A percentile compares a stretch with the other conserved stretches of the same genome.
Conservation (phyloP, 495 filamentous ascomycete genomes). For the Lophiostoma macrostomum region DNA sequence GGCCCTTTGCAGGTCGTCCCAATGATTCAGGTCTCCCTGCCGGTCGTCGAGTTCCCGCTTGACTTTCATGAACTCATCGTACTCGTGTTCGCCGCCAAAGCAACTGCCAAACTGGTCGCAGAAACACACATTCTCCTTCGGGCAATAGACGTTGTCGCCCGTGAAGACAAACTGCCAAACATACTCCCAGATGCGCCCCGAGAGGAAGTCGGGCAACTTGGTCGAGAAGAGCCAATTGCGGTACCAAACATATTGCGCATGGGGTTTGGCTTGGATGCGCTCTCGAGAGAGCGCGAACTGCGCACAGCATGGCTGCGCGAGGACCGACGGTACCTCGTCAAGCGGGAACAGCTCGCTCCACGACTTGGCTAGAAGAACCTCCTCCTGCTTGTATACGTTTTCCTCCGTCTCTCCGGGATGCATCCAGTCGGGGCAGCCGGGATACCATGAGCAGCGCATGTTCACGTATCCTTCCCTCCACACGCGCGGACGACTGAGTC, state of each 20-base stretch:
- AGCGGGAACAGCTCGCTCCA: slow-evolving; percentile 46
- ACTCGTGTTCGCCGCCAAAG: slow-evolving; percentile 61
- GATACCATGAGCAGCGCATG: slow-evolving; percentile 52
- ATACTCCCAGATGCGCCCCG: slow-evolving; percentile 73
- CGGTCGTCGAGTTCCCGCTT: slow-evolving; percentile 44
- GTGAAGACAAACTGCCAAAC: slow-evolving; percentile 72
- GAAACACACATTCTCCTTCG: slow-evolving; percentile 65
- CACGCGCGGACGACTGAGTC: slow-evolving; percentile 46
- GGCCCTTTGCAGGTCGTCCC: slow-evolving; percentile 41
- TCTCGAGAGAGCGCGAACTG: slow-evolving; percentile 56
- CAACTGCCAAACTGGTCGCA: slow-evolving; percentile 78
- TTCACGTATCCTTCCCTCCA: slow-evolving; percentile 50
- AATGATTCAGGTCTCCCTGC: slow-evolving; percentile 51
- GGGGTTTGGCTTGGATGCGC: slow-evolving; percentile 52
- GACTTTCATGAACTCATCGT: slow-evolving; percentile 47
- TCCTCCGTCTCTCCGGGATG: slow-evolving; percentile 55
- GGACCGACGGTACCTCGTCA: slow-evolving; percentile 54
- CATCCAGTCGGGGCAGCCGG: slow-evolving; percentile 54
- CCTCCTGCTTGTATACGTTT: slow-evolving; percentile 57
- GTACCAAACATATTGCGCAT: slow-evolving; percentile 58
- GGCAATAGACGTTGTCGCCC: slow-evolving; percentile 54
- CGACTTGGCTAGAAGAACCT: slow-evolving; percentile 49
- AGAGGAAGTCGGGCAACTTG: slow-evolving; percentile 60
- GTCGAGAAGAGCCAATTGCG: slow-evolving; percentile 69
- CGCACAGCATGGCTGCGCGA: slow-evolving; percentile 55